Evolutionary conservation across 371 early-diverging fungal species (phyloP).

Genomic region (Caulochytrium protostelioides): DNA sequence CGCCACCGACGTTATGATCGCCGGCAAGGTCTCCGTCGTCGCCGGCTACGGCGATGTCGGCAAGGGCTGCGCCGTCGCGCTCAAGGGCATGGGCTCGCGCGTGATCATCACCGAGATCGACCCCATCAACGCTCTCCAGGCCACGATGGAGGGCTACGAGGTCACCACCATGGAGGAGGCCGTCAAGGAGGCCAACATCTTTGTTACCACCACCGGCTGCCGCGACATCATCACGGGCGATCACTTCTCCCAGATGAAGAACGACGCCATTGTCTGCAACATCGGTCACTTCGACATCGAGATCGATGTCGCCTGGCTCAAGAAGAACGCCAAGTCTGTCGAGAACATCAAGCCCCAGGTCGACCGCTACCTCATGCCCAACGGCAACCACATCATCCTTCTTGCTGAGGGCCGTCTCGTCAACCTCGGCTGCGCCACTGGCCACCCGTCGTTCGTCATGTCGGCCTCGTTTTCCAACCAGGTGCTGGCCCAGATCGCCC

Average conservation of each 20-base stretch:
- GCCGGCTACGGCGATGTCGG: constrained; percentile 99
- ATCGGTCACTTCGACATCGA: constrained; percentile 99
- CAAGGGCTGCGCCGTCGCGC: constrained; percentile 96
- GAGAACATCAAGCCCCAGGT: constrained; percentile 97
- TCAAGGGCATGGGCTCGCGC: constrained; percentile 95
- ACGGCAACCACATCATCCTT: constrained; percentile 81
- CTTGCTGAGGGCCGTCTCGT: constrained; percentile 97
- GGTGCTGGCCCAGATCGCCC: constrained; percentile 92
- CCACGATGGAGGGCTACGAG: constrained; percentile 97
- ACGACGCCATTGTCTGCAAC: constrained; percentile 96
- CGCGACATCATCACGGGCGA: constrained; percentile 88
- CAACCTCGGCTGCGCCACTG: constrained; percentile 98
- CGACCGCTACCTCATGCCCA: constrained; percentile 85
- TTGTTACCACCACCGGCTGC: constrained; percentile 97
- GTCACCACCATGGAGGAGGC: constrained; percentile 97
- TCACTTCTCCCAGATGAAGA: constrained; percentile 85
- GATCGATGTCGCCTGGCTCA: constrained; percentile 97
- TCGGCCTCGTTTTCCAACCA: constrained; percentile 98
- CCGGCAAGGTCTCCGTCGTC: constrained; percentile 94
- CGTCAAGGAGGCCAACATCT: constrained; percentile 76
- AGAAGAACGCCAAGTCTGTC: constrained; percentile 65
- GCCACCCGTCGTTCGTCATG: constrained; percentile 98
- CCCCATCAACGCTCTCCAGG: constrained; percentile 98
- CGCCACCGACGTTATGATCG: constrained; percentile 99
- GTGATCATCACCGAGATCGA: constrained; percentile 95